phyloP scores from a whole-genome alignment of 2,329 filamentous ascomycete genomes.

The Didymella keratinophila region DNA sequence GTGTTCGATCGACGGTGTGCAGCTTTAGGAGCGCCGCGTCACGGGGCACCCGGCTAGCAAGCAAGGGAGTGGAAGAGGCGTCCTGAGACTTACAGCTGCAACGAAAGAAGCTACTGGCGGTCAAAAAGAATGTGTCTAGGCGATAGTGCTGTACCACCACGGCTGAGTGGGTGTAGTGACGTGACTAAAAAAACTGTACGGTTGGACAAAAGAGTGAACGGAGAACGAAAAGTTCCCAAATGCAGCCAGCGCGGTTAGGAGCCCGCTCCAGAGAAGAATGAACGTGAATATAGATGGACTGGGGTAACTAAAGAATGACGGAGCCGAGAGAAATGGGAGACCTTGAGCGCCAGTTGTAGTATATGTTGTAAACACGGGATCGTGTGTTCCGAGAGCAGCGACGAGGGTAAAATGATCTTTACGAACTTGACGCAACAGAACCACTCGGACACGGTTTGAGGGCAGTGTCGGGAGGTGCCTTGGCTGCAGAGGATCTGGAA shows the following conservation, averaged over 20 bases:
- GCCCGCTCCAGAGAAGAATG: conserved; percentile 49
- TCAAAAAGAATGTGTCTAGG: conserved; percentile 48
- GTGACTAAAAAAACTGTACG: conserved; percentile 36
- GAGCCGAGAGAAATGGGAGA: conserved; percentile 48
- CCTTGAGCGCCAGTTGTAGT: conserved; percentile 44
- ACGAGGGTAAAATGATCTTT: conserved; percentile 43
- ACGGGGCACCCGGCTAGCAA: conserved; percentile 26
- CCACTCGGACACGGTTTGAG: conserved; percentile 50
- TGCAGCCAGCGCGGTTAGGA: conserved; percentile 52
- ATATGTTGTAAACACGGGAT: conserved; percentile 48
- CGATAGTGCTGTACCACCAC: conserved; percentile 46
- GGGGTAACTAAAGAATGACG: conserved; percentile 50
- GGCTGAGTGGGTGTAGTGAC: conserved; percentile 32
- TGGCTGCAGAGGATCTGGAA: conserved; percentile 54
- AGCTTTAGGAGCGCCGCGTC: conserved; percentile 28
- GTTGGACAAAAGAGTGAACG: conserved; percentile 50
- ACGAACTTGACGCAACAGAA: conserved; percentile 49
- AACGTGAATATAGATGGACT: conserved; percentile 43
- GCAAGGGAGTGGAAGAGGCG: conserved; percentile 40
- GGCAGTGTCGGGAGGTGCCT: conserved; percentile 50
- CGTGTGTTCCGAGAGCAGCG: conserved; percentile 42
- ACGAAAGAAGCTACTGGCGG: conserved; percentile 17
- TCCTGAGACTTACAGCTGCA: conserved; percentile 37
- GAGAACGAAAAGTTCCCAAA: conserved; percentile 46
- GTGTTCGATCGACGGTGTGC: conserved; percentile 32